Conservation (phyloP, 192 early-diverging fungal species). For the Pilaira anomala region DNA sequence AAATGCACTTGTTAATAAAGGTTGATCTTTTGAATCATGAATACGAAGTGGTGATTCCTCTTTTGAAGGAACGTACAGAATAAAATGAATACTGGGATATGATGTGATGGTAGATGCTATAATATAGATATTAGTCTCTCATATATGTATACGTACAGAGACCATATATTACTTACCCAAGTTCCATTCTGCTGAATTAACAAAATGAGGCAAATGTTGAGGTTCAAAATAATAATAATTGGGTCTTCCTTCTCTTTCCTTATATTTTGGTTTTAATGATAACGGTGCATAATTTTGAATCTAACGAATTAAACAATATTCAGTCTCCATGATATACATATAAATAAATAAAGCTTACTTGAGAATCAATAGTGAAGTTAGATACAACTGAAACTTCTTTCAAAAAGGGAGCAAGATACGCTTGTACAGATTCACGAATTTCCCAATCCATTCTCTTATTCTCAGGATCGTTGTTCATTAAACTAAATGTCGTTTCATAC, state of each 20-base stretch:
- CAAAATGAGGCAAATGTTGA: constrained; percentile 80
- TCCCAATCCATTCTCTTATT: constrained; percentile 77
- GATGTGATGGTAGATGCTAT: constrained; percentile 81
- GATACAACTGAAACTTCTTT: constrained; percentile 64
- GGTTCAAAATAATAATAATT: constrained; percentile 58
- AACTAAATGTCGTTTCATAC: constrained; percentile 83
- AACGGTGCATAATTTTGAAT: constrained; percentile 81
- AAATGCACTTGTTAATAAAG: constrained; percentile 73
- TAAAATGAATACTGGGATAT: constrained; percentile 83
- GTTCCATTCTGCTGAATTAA: constrained; percentile 97
- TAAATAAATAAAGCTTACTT: constrained; percentile 36
- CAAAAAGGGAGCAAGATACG: constrained; percentile 71
- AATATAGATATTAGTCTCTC: neutral
- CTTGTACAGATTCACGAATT: constrained; percentile 64
- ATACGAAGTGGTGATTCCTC: constrained; percentile 70
- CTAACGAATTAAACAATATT: constrained; percentile 15
- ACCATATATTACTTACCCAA: constrained; percentile 51
- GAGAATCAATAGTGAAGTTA: constrained; percentile 74
- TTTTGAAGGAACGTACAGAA: constrained; percentile 79
- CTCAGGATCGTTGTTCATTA: constrained; percentile 81
- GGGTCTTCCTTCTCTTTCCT: constrained; percentile 38
- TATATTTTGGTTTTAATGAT: constrained; percentile 60
- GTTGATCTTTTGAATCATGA: constrained; percentile 49
- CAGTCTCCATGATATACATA: neutral
- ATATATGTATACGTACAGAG: neutral